A percentile compares a stretch with the other conserved stretches of the same genome.
Conservation (phyloP, 495 filamentous ascomycete species). For the Penicillium samsonianum region DNA sequence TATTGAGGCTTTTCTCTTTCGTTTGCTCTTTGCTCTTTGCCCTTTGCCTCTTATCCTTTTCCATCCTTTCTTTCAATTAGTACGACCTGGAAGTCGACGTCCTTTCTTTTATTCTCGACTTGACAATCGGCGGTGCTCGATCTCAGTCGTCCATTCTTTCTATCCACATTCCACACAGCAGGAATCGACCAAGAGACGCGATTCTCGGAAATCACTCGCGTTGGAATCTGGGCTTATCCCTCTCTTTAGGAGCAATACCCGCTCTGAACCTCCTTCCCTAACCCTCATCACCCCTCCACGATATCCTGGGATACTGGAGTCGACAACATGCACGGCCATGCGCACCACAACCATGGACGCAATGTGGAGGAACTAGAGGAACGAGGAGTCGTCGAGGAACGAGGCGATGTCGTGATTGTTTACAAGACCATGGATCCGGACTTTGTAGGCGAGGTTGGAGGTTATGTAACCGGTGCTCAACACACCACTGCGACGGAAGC, state of each 20-base stretch:
- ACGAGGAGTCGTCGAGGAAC: conserved; percentile 16
- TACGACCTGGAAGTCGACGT: conserved; percentile 36
- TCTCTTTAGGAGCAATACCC: conserved; percentile 13
- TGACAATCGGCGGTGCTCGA: conserved; percentile 30
- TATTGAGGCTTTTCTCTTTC: conserved; percentile 11
- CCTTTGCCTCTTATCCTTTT: neutral
- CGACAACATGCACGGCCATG: conserved; percentile 35
- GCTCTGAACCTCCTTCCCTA: neutral
- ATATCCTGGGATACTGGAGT: conserved; percentile 5
- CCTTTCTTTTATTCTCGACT: conserved; percentile 26
- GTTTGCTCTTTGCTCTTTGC: neutral
- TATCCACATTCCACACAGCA: conserved; percentile 32
- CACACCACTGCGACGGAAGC: conserved; percentile 13
- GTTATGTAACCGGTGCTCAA: conserved; percentile 11
- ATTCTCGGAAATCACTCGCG: conserved; percentile 21
- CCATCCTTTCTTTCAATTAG: conserved; percentile 10
- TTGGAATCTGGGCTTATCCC: conserved; percentile 24
- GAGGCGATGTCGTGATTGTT: conserved; percentile 19
- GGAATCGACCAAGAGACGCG: conserved; percentile 20
- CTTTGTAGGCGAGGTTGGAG: conserved; percentile 20
- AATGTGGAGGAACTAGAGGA: conserved; percentile 20
- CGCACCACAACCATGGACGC: conserved; percentile 27
- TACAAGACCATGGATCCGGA: conserved; percentile 21
- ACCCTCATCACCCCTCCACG: conserved; percentile 7
- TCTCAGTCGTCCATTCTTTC: conserved; percentile 37